Evolutionary conservation across 768 basidiomycete species (phyloP).

Genomic region (Boletus reticuloceps): DNA sequence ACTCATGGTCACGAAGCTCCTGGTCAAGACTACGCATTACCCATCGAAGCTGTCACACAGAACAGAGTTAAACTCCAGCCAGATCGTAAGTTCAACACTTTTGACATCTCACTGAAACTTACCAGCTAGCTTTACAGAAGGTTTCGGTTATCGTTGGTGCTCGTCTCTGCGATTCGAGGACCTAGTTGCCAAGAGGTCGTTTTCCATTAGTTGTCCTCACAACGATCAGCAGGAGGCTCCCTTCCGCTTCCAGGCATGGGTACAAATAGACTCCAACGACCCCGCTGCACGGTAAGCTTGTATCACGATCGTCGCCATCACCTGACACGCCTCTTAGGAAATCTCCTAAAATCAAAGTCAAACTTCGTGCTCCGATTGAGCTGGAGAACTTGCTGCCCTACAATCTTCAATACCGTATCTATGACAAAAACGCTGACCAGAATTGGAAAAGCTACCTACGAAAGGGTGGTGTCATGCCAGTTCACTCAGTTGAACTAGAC

Average conservation of each 20-base stretch:
- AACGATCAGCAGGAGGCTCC: slow-evolving; percentile 77
- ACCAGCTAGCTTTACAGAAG: slow-evolving; percentile 51
- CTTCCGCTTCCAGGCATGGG: slow-evolving; percentile 93
- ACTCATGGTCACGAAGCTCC: slow-evolving; percentile 76
- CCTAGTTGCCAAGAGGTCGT: slow-evolving; percentile 60
- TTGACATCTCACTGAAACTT: background rate
- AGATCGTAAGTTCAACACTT: slow-evolving; percentile 62
- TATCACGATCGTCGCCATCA: background rate
- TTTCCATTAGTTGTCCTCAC: slow-evolving; percentile 85
- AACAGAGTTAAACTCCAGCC: slow-evolving; percentile 85
- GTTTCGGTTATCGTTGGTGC: slow-evolving; percentile 96
- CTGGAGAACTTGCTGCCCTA: slow-evolving; percentile 94
- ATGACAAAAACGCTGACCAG: slow-evolving; percentile 91
- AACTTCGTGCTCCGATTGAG: slow-evolving; percentile 90
- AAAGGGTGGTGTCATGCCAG: slow-evolving; percentile 92
- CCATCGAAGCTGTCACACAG: slow-evolving; percentile 84
- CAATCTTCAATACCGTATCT: slow-evolving; percentile 94
- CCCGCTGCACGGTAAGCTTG: slow-evolving; percentile 48
- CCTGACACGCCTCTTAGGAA: slow-evolving; percentile 45
- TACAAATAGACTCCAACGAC: slow-evolving; percentile 68
- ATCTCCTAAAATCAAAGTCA: slow-evolving; percentile 82
- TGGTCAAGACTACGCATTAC: slow-evolving; percentile 83
- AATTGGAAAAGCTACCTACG: slow-evolving; percentile 94
- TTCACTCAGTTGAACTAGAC: slow-evolving; percentile 89
- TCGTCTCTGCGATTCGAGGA: slow-evolving; percentile 87